Base-by-base conservation (phyloP, 352 stramenopile species). In the Lagenidium sp. region DNA sequence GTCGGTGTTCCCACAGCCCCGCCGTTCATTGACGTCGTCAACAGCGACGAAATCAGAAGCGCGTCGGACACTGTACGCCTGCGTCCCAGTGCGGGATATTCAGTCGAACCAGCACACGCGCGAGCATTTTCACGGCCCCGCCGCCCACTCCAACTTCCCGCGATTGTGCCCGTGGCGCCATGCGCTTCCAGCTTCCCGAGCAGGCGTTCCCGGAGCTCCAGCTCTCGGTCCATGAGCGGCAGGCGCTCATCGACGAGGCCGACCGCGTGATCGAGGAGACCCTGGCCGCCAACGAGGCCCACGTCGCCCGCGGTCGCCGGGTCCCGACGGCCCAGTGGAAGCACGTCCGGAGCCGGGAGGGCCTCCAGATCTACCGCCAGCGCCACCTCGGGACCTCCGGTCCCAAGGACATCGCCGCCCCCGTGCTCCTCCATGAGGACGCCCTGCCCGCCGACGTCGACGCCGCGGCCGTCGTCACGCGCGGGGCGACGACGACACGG, bases 221-320 rank as follows among this genome's bases (percentile, higher is more conserved):
- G 39, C 55, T 86, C 26, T 65, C 60, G 19, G 48, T 37, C 6
- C 53, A 79, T 28, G 57, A 81, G 31, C 24, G 47, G 40, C 49
- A 55, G 4, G 49, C 52, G 18, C 37, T 85, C 24, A 62, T 54
- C 16, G 57, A 76, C 48, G 53, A 71, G 44, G 64, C 68, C 10
- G 68, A 82, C 39, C 50, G 53, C 12, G 66, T 85, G 47, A 58
- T 85, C 31, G 66, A 65, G 28, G 72, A 78, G 44, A 78, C 68
- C 15, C 60, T 85, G 32, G 57, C 72, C 11, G 58, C 63, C 4
- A 65, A 78, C 49, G 72, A 77, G 23, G 47, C 44, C 18, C 82
- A 76, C 58, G 63, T 78, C 41, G 45, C 56, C 20, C 51, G 59
- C 40, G 53, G 55, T 6, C 63, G 66, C 21, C 41, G 53, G 13